Percentiles rank a stretch among this genome's conserved stretches.
Evolutionary conservation across 345 rosid genomes (phyloP).

Genomic region (Euphorbia peplus): DNA sequence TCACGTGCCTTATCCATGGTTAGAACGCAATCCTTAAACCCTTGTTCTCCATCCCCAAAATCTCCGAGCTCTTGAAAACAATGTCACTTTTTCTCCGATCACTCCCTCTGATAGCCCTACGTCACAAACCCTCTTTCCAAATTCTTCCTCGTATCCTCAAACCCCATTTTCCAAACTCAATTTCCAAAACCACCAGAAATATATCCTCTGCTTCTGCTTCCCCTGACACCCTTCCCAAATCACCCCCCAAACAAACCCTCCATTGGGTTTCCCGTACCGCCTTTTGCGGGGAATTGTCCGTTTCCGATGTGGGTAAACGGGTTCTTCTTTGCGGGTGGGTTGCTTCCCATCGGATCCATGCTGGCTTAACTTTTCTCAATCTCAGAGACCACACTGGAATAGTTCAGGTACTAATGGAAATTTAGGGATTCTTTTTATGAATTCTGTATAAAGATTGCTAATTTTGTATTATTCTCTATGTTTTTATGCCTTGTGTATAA

Average conservation of each 20-base stretch:
- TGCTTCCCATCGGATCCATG: conserved; percentile 85
- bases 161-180: conserved; percentile 16
- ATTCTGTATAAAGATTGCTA: neutral
- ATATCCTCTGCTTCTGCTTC: conserved; percentile 22
- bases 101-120: conserved; percentile 34
- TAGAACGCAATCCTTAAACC: conserved; percentile 41
- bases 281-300: conserved; percentile 63
- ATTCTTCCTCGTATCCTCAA: conserved; percentile 16
- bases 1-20: conserved; percentile 2
- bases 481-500: neutral
- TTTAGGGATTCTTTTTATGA: no score
- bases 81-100: conserved; percentile 35
- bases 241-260: conserved; percentile 36
- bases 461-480: neutral
- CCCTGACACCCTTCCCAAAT: conserved; percentile 17
- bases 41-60: conserved; percentile 22
- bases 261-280: conserved; percentile 68
- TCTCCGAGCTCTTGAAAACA: conserved; percentile 11
- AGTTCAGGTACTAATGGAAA: conserved; percentile 53
- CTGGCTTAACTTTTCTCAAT: conserved; percentile 85
- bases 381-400: conserved; percentile 96
- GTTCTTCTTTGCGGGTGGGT: conserved; percentile 98
- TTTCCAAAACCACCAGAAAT: conserved; percentile 17
- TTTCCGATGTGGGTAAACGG: conserved; percentile 62
- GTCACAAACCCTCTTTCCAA: conserved; percentile 17